phyloP scores from a whole-genome alignment of 2,329 filamentous ascomycete genomes.

The Leptosphaerulina australis region DNA sequence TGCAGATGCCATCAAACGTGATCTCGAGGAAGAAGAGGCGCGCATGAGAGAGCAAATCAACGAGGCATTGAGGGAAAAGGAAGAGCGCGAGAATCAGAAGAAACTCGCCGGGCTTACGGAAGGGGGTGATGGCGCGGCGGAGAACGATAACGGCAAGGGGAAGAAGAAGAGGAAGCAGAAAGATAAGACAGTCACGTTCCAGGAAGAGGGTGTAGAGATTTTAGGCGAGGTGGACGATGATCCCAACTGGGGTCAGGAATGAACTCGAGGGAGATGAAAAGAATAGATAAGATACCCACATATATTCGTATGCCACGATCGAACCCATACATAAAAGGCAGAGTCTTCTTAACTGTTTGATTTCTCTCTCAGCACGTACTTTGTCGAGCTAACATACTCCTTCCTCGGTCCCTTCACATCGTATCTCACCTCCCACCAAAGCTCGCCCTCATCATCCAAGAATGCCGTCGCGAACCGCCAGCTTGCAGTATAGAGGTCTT shows the following conservation, averaged over 20 bases:
- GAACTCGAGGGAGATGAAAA: neutral
- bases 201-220: slow-evolving; percentile 39
- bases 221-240: slow-evolving; percentile 38
- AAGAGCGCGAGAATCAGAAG: slow-evolving; percentile 48
- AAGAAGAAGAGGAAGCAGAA: slow-evolving; percentile 43
- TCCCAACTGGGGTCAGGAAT: slow-evolving; percentile 34
- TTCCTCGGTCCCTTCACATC: slow-evolving; percentile 51
- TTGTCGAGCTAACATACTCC: slow-evolving; percentile 48
- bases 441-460: neutral
- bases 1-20: slow-evolving; percentile 42
- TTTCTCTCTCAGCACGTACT: slow-evolving; percentile 31
- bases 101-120: slow-evolving; percentile 32
- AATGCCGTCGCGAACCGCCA: slow-evolving; percentile 67
- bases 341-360: too few species aligned
- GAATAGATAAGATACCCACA: slow-evolving; percentile 17
- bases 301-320: neutral
- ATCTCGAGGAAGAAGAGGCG: slow-evolving; percentile 35
- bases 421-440: slow-evolving; percentile 47
- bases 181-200: slow-evolving; percentile 35
- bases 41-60: slow-evolving; percentile 46
- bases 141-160: slow-evolving; percentile 33
- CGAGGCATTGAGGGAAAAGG: slow-evolving; percentile 40
- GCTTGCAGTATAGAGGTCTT: slow-evolving; percentile 73
- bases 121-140: slow-evolving; percentile 20
- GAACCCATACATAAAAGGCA: too few species aligned